Percentiles rank a stretch among this genome's conserved stretches.
Evolutionary conservation across 345 rosid species (phyloP).

Genomic region (Corchorus capsularis): DNA sequence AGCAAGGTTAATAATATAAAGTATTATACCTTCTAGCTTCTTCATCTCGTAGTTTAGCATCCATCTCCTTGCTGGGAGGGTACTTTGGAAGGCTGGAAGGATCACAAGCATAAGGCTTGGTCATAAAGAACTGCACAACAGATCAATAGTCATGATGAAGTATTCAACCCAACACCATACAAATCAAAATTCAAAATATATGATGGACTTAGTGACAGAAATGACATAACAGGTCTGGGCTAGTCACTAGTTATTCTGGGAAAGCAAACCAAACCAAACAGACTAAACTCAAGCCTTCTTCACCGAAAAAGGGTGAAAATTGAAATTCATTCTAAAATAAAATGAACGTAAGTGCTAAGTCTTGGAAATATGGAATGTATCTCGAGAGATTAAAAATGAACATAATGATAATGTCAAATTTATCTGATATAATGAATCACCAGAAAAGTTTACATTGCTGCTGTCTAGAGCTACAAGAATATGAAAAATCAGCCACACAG

Average conservation of each 20-base stretch:
- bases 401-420: neutral
- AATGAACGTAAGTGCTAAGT: too few relatives aligned
- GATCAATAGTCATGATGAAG: neutral
- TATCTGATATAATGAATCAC: neutral
- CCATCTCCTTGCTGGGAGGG: conserved; percentile 86
- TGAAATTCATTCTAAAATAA: neutral
- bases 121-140: conserved; percentile 65
- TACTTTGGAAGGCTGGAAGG: conserved; percentile 83
- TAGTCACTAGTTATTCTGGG: conserved; percentile 4
- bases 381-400: neutral
- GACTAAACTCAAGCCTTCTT: neutral
- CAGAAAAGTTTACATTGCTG: neutral
- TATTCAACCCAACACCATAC: neutral
- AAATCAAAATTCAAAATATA: conserved; percentile 9
- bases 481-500: neutral
- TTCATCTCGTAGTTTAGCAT: conserved; percentile 78
- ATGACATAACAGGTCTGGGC: neutral
- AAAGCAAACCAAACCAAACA: conserved; percentile 10
- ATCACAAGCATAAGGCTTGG: conserved; percentile 75
- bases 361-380: neutral
- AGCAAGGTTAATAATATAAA: conserved; percentile 1
- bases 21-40: conserved; percentile 71
- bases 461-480: neutral
- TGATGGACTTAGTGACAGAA: neutral
- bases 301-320: neutral